phyloP scores from a whole-genome alignment of 306 rosid genomes.

The Cyclanthera cordifolia region DNA sequence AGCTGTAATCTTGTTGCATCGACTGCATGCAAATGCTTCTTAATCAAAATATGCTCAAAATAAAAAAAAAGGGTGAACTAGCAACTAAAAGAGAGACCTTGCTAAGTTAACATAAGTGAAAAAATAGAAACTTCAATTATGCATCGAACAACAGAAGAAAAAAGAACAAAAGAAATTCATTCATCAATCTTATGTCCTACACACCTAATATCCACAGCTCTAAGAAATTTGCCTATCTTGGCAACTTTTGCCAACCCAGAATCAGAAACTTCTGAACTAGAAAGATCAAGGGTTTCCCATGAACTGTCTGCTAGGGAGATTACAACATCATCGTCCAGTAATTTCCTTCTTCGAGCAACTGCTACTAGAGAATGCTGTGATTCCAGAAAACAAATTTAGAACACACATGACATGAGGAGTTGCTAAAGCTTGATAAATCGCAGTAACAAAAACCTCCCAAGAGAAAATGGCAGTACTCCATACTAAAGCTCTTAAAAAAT shows the following conservation, averaged over 20 bases:
- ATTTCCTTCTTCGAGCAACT: conserved; percentile 65
- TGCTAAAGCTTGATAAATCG: background rate
- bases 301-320: conserved; percentile 60
- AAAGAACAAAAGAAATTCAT: background rate
- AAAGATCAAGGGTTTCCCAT: conserved; percentile 76
- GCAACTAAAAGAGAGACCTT: background rate
- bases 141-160: background rate
- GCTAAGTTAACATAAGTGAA: background rate
- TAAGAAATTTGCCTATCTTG: conserved; percentile 45
- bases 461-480: background rate
- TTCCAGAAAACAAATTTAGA: conserved; percentile 10
- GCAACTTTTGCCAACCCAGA: conserved; percentile 51
- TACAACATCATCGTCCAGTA: conserved; percentile 57
- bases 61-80: background rate
- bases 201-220: conserved; percentile 80
- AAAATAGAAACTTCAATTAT: background rate
- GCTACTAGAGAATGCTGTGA: conserved; percentile 57
- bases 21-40: conserved; percentile 41
- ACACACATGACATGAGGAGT: background rate
- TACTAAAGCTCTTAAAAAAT: background rate
- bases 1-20: conserved; percentile 54
- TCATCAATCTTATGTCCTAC: conserved; percentile 6
- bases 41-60: conserved; percentile 14
- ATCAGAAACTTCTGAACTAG: conserved; percentile 82
- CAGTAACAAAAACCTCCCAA: background rate